Evolutionary conservation across 176 grass and related monocot genomes (phyloP).

Genomic region (Avena eriantha): DNA sequence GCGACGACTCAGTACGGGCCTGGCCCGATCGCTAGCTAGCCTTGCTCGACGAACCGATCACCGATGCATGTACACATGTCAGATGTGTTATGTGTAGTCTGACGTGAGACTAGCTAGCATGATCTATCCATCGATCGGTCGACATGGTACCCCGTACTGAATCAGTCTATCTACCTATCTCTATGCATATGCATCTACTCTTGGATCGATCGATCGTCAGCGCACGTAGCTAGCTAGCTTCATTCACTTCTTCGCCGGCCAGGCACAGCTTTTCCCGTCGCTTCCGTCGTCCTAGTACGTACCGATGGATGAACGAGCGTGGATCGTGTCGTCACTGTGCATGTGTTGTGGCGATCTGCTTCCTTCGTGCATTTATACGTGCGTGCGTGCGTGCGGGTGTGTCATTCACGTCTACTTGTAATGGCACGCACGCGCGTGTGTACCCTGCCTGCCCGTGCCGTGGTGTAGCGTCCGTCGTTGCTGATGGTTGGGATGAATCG

Average conservation of each 20-base stretch:
- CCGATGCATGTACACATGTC: too few relatives aligned
- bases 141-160: neutral
- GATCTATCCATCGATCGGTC: neutral
- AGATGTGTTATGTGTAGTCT: neutral
- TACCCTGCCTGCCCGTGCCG: too few relatives aligned
- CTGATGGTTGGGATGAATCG: too few relatives aligned
- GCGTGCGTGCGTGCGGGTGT: neutral
- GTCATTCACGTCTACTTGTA: constrained; percentile 18
- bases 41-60: too few relatives aligned
- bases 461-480: too few relatives aligned
- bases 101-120: neutral
- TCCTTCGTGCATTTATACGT: neutral
- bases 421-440: neutral
- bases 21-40: too few relatives aligned
- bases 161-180: too few relatives aligned
- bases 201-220: neutral
- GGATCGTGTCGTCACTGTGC: neutral
- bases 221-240: neutral
- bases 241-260: neutral
- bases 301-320: neutral
- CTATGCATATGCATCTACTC: neutral
- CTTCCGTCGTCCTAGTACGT: neutral
- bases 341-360: neutral
- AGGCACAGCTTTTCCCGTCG: neutral
- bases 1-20: neutral